These are phyloP conservation scores for Gastrodia elata DNA, from an alignment of 106 monocot species.

Conservation along the genomic window DNA sequence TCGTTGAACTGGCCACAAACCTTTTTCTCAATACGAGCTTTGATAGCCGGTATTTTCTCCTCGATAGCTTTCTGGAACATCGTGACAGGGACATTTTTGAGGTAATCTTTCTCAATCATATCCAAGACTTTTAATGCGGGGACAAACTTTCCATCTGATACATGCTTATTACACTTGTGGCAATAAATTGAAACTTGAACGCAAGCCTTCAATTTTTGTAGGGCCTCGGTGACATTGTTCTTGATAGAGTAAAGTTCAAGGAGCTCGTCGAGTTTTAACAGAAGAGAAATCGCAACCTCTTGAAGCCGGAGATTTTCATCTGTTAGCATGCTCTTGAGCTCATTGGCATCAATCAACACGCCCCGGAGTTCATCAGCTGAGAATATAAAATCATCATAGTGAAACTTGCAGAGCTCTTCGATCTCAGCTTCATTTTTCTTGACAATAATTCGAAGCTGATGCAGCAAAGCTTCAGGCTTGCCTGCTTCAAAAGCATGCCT, in stretches of 20 bases:
- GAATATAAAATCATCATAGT: conserved; percentile 60
- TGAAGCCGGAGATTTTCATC: conserved; percentile 43
- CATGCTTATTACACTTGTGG: conserved; percentile 34
- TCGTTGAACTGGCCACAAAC: conserved; percentile 58
- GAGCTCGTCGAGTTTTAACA: conserved; percentile 48
- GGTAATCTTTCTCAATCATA: conserved; percentile 37
- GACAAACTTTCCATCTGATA: conserved; percentile 27
- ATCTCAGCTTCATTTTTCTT: conserved; percentile 67
- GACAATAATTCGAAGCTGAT: conserved; percentile 42
- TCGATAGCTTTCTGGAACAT: conserved; percentile 30
- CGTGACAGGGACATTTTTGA: conserved; percentile 27
- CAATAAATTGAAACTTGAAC: conserved; percentile 33
- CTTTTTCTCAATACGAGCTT: conserved; percentile 42
- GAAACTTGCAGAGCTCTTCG: conserved; percentile 60
- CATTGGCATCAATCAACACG: conserved; percentile 54
- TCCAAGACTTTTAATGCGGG: conserved; percentile 42
- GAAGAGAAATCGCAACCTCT: conserved; percentile 39
- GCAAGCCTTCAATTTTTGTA: conserved; percentile 26
- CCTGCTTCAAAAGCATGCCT: conserved; percentile 47
- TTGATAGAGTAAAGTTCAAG: conserved; percentile 46
- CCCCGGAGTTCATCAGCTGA: conserved; percentile 68
- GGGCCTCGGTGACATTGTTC: conserved; percentile 35
- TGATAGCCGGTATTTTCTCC: conserved; percentile 41
- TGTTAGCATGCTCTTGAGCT: conserved; percentile 39
- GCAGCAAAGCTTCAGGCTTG: conserved; percentile 47